Conservation (phyloP, 257 asterid genomes). For the Avicennia marina region DNA sequence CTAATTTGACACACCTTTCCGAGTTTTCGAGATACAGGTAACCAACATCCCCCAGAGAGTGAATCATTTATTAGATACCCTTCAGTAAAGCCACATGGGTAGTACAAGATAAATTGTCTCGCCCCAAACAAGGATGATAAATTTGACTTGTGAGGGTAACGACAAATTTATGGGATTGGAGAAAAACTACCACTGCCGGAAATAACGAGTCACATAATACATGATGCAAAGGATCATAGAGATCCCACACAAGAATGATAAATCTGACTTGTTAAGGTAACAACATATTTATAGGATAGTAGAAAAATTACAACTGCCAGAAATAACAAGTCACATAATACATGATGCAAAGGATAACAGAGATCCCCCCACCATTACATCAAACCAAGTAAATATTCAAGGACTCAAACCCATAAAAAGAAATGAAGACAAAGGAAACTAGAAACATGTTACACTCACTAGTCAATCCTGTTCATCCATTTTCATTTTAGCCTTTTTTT, state of each 20-base stretch:
- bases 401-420: conserved; percentile 15
- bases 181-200: conserved; percentile 5
- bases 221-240: conserved; percentile 16
- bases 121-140: background rate
- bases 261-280: conserved; percentile 1
- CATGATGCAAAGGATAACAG: conserved; percentile 18
- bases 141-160: background rate
- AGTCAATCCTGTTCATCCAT: conserved; percentile 19
- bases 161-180: background rate
- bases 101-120: background rate
- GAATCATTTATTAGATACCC: too few species aligned
- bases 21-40: too few species aligned
- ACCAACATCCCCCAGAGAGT: too few species aligned
- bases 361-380: conserved; percentile 24
- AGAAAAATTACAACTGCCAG: conserved; percentile 3
- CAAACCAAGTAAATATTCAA: conserved; percentile 21
- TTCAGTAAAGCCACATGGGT: too few species aligned
- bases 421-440: conserved; percentile 14
- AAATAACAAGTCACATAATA: conserved; percentile 22
- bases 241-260: conserved; percentile 4
- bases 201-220: conserved; percentile 24
- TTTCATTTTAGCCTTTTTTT: too few species aligned
- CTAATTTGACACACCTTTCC: too few species aligned
- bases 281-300: background rate
- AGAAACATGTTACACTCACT: conserved; percentile 13